Conservation (phyloP, 208 protist species). For the Naegleria lovaniensis region DNA sequence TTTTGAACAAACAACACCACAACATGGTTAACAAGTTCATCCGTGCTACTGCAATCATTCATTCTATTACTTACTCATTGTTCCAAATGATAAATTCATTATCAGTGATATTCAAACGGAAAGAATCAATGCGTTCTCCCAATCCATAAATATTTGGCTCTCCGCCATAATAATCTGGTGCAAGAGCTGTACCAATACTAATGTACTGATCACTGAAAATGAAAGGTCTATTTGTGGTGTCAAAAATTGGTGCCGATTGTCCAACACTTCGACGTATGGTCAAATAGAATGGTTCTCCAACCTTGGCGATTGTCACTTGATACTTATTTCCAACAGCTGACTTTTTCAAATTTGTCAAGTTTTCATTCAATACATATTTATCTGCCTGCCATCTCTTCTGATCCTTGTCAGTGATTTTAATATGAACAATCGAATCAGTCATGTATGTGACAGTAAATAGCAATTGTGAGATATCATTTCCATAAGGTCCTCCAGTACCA, state of each 20-base stretch:
- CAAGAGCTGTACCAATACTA: background rate
- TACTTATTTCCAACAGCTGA: background rate
- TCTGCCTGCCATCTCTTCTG: constrained; percentile 2
- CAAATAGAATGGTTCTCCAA: background rate
- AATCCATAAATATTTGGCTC: constrained; percentile 29
- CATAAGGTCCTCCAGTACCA: background rate
- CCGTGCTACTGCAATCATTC: too few species aligned
- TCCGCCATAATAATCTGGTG: background rate
- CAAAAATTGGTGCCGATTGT: background rate
- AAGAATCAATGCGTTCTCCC: background rate
- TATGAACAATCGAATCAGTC: background rate
- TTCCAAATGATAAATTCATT: background rate
- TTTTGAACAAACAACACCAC: too few species aligned
- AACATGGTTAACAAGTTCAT: too few species aligned
- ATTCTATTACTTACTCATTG: background rate
- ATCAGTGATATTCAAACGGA: background rate
- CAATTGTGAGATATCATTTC: background rate
- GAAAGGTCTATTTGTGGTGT: background rate
- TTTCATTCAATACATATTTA: background rate
- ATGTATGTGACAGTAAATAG: background rate
- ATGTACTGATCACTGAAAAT: constrained; percentile 1
- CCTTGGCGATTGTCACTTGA: background rate
- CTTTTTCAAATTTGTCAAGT: background rate
- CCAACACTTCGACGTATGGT: background rate
- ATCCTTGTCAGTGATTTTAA: background rate